phyloP scores from a whole-genome alignment of 148 eudicot species.

The Nepenthes mirabilis region DNA sequence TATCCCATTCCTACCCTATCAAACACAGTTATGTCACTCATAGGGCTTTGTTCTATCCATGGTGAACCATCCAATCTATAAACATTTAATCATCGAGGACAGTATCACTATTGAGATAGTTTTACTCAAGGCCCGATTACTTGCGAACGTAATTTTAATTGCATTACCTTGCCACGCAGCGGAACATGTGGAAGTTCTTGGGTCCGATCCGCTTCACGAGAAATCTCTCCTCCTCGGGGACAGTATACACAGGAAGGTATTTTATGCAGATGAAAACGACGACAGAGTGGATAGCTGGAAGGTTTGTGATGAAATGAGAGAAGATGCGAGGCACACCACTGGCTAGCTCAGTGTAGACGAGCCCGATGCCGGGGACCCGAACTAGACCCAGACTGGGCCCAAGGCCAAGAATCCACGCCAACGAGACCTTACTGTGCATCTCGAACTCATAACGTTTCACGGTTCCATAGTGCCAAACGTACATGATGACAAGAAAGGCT shows the following conservation, averaged over 20 bases:
- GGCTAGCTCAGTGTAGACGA: constrained; percentile 96
- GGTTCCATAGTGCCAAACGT: constrained; percentile 90
- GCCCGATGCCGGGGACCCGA: constrained; percentile 92
- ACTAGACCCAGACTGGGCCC: constrained; percentile 95
- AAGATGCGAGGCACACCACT: constrained; percentile 90
- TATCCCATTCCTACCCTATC: no score
- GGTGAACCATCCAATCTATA: no score
- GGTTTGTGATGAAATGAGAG: constrained; percentile 89
- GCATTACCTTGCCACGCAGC: constrained; percentile 76
- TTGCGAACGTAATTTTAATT: no score
- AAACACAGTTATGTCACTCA: no score
- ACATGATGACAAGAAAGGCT: constrained; percentile 73
- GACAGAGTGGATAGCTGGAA: constrained; percentile 92
- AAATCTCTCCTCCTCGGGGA: constrained; percentile 88
- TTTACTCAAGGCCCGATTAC: no score
- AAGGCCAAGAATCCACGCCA: constrained; percentile 92
- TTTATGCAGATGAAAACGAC: constrained; percentile 88
- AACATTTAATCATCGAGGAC: no score
- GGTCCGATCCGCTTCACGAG: constrained; percentile 94
- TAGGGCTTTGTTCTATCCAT: no score
- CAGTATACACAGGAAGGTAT: constrained; percentile 90
- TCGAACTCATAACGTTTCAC: constrained; percentile 83
- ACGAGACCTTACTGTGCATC: constrained; percentile 90
- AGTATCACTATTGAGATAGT: no score
- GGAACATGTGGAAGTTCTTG: constrained; percentile 91